Evolutionary conservation across 495 filamentous ascomycete genomes (phyloP).

Genomic region (Pyrenopolyporus hunteri): DNA sequence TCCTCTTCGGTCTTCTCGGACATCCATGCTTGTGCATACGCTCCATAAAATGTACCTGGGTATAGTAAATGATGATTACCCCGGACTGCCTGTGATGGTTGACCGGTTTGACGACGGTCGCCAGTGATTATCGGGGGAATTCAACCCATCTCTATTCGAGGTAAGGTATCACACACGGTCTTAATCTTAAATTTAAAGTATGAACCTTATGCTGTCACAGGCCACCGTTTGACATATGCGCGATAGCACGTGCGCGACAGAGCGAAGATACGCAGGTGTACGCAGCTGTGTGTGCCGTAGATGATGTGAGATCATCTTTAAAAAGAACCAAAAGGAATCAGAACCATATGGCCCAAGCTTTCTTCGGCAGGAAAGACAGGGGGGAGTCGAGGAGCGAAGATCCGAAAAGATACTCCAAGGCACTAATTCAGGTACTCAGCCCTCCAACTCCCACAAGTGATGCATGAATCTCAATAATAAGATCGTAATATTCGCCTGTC

Average conservation of each 20-base stretch:
- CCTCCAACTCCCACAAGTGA: background rate
- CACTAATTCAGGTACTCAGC: background rate
- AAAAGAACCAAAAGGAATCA: conserved; percentile 12
- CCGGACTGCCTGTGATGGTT: conserved; percentile 18
- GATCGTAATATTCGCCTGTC: conserved; percentile 31
- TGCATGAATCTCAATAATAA: conserved; percentile 38
- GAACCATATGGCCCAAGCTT: conserved; percentile 21
- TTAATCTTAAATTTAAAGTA: conserved; percentile 25
- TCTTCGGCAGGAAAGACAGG: background rate
- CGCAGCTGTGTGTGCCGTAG: conserved; percentile 12
- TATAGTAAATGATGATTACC: conserved; percentile 20
- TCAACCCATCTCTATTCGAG: conserved; percentile 11
- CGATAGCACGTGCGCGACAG: conserved; percentile 25
- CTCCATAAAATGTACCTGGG: no score
- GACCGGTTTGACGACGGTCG: background rate
- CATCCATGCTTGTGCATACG: no score
- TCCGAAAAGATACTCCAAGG: conserved; percentile 6
- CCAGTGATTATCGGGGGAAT: conserved; percentile 4
- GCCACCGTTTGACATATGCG: conserved; percentile 22
- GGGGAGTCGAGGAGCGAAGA: conserved; percentile 9
- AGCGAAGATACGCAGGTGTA: no score
- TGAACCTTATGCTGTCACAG: conserved; percentile 23
- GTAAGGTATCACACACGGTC: background rate
- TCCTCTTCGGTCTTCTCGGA: no score
- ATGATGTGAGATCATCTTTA: conserved; percentile 26